A percentile compares a stretch with the other conserved stretches of the same genome.
These are phyloP conservation scores for Nematodospora valgi DNA, from an alignment of 805 yeast species.

Conservation along the genomic window DNA sequence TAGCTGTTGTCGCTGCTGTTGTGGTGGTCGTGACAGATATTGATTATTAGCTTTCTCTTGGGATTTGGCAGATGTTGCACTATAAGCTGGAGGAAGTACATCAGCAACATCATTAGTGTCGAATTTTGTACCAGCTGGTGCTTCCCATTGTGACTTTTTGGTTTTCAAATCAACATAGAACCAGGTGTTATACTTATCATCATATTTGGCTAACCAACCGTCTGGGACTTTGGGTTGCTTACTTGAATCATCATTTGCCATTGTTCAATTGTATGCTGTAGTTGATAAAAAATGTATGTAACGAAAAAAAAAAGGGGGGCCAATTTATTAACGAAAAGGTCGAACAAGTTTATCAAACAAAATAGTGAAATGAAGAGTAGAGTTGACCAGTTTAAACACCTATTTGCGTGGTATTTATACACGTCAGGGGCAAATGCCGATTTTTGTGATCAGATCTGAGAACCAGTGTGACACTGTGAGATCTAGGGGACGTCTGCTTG, in stretches of 20 bases:
- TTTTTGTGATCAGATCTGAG: no score
- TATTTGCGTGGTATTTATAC: no score
- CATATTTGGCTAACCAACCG: constrained; percentile 76
- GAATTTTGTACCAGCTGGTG: constrained; percentile 54
- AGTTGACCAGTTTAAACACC: no score
- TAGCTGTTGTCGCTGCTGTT: constrained; percentile 6
- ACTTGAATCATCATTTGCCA: constrained; percentile 16
- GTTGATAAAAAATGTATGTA: not conserved
- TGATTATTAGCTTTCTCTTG: not conserved
- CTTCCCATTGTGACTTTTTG: constrained; percentile 87
- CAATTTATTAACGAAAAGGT: no score
- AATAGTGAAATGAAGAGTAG: not conserved
- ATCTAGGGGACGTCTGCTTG: no score
- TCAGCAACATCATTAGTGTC: constrained; percentile 10
- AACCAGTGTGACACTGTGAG: no score
- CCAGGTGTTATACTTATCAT: constrained; percentile 66
- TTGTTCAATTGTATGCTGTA: constrained; percentile 1
- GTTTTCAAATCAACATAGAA: constrained; percentile 75
- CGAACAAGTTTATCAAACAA: not conserved
- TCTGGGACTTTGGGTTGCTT: constrained; percentile 54
- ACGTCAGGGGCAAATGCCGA: no score
- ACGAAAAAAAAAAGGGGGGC: not conserved
- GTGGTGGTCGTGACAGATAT: not conserved
- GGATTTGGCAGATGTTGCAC: constrained; percentile 13
- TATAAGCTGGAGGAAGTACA: constrained; percentile 45